Conservation (phyloP, 345 rosid genomes). For the Camelina sativa region DNA sequence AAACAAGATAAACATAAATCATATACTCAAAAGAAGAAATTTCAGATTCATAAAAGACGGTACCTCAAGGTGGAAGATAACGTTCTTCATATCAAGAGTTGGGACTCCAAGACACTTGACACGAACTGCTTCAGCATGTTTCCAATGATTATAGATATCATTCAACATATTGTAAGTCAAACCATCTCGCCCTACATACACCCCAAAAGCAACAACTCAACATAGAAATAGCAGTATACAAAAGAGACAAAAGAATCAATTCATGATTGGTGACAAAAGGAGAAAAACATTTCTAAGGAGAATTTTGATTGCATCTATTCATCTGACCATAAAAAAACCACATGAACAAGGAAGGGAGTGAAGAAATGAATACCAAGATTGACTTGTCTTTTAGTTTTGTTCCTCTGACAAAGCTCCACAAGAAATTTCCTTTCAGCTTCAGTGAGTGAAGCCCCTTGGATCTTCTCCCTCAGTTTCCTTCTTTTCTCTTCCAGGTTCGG, state of each 20-base stretch:
- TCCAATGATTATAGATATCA: constrained; percentile 89
- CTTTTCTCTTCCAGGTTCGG: constrained; percentile 80
- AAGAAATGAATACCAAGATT: constrained; percentile 56
- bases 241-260: neutral
- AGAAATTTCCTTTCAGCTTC: constrained; percentile 81
- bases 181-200: constrained; percentile 80
- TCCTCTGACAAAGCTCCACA: constrained; percentile 70
- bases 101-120: constrained; percentile 88
- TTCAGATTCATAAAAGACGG: neutral
- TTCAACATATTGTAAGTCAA: constrained; percentile 96
- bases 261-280: no score
- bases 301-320: neutral
- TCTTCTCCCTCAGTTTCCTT: constrained; percentile 55
- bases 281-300: no score
- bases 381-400: constrained; percentile 69
- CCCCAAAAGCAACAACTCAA: constrained; percentile 12
- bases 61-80: constrained; percentile 89
- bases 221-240: neutral
- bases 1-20: neutral
- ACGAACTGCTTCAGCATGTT: constrained; percentile 76
- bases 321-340: neutral
- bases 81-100: constrained; percentile 89
- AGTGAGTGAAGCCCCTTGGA: constrained; percentile 69
- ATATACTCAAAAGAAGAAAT: neutral
- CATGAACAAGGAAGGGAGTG: neutral